phyloP scores from a whole-genome alignment of 495 filamentous ascomycete genomes.

The Neurospora terricola region DNA sequence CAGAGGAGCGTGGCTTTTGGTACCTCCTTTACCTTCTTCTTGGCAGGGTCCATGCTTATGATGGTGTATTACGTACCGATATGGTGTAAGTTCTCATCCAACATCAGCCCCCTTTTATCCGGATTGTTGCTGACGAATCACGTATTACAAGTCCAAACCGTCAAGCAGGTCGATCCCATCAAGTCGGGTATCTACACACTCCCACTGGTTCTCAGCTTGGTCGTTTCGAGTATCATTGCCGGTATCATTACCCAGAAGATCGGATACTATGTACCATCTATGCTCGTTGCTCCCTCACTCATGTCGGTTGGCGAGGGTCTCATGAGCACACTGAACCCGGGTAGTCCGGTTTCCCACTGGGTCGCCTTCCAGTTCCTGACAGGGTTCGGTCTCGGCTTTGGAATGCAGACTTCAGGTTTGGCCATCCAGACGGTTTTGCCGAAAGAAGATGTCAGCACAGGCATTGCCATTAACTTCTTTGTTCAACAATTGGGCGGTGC shows the following conservation, averaged over 20 bases:
- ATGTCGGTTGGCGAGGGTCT: slow-evolving; percentile 60
- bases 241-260: slow-evolving; percentile 44
- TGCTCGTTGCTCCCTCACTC: slow-evolving; percentile 46
- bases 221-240: slow-evolving; percentile 36
- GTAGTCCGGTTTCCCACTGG: slow-evolving; percentile 48
- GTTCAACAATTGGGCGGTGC: slow-evolving; percentile 56
- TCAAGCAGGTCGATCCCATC: slow-evolving; percentile 45
- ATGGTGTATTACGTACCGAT: slow-evolving; percentile 58
- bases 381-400: slow-evolving; percentile 60
- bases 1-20: slow-evolving; percentile 63
- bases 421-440: slow-evolving; percentile 54
- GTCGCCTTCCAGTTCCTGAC: slow-evolving; percentile 64
- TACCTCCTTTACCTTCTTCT: slow-evolving; percentile 46
- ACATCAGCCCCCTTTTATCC: slow-evolving; percentile 8
- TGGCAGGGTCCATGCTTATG: slow-evolving; percentile 60
- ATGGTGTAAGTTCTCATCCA: slow-evolving; percentile 52
- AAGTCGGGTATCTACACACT: slow-evolving; percentile 53
- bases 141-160: slow-evolving; percentile 58
- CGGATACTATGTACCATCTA: slow-evolving; percentile 62
- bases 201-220: slow-evolving; percentile 44
- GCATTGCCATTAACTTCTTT: slow-evolving; percentile 56
- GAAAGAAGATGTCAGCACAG: slow-evolving; percentile 47
- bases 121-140: slow-evolving; percentile 35
- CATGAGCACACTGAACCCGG: slow-evolving; percentile 50
- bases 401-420: slow-evolving; percentile 59